Percentiles rank a stretch among this genome's conserved stretches.
phyloP scores from a whole-genome alignment of 345 rosid species.

The Brassica juncea region DNA sequence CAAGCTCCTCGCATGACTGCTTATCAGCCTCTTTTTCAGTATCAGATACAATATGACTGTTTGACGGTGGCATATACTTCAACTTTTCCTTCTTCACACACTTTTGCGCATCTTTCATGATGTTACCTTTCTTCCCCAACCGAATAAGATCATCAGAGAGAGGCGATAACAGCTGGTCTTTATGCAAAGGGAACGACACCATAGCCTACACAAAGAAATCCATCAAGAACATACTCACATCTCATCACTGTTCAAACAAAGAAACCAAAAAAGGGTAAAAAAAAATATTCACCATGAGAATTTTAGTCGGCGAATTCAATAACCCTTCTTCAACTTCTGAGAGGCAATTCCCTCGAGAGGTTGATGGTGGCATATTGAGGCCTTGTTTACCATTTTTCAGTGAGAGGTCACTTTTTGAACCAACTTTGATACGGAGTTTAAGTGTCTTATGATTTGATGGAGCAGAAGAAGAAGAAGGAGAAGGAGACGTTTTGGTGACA shows the following conservation, averaged over 20 bases:
- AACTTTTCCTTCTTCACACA: slow-evolving; percentile 52
- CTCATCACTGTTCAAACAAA: slow-evolving; percentile 27
- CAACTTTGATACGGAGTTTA: slow-evolving; percentile 77
- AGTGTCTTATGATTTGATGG: slow-evolving; percentile 63
- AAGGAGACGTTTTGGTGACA: slow-evolving; percentile 31
- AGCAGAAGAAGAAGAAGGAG: slow-evolving; percentile 36
- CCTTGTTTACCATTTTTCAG: slow-evolving; percentile 74
- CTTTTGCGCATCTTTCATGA: slow-evolving; percentile 47
- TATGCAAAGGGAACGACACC: slow-evolving; percentile 69
- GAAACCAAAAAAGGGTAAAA: slow-evolving; percentile 9
- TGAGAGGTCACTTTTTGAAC: slow-evolving; percentile 70
- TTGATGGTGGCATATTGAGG: slow-evolving; percentile 75
- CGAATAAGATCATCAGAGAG: slow-evolving; percentile 66
- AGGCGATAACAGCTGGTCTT: slow-evolving; percentile 68
- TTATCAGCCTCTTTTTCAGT: slow-evolving; percentile 50
- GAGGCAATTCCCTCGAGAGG: slow-evolving; percentile 68
- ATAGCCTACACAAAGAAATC: slow-evolving; percentile 60
- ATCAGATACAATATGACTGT: slow-evolving; percentile 37
- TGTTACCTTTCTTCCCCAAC: slow-evolving; percentile 49
- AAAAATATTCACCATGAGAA: slow-evolving; percentile 60
- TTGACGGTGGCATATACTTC: slow-evolving; percentile 44
- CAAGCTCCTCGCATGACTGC: slow-evolving; percentile 64
- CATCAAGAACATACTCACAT: slow-evolving; percentile 27
- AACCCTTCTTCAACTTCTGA: slow-evolving; percentile 70
- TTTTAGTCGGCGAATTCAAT: slow-evolving; percentile 62